phyloP scores from a whole-genome alignment of 2,329 filamentous ascomycete genomes.

The Zasmidium citrigriseum region DNA sequence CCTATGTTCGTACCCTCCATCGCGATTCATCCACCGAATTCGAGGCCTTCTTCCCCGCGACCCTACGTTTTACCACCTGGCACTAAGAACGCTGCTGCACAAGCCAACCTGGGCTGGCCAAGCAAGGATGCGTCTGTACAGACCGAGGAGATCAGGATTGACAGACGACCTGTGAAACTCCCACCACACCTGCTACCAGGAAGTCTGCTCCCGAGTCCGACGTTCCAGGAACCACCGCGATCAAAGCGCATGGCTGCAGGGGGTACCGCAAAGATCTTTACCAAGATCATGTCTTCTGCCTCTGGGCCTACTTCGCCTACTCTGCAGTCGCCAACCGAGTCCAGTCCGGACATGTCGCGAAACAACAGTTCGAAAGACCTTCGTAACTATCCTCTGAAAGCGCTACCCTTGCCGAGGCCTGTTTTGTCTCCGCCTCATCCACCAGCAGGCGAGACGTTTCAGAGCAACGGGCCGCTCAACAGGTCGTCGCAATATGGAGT shows the following conservation, averaged over 20 bases:
- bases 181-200: slow-evolving; percentile 79
- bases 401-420: slow-evolving; percentile 34
- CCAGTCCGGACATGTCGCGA: slow-evolving; percentile 26
- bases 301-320: slow-evolving; percentile 25
- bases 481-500: slow-evolving; percentile 37
- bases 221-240: slow-evolving; percentile 32
- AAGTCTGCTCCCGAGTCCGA: slow-evolving; percentile 61
- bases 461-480: slow-evolving; percentile 35
- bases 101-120: slow-evolving; percentile 62
- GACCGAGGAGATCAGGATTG: slow-evolving; percentile 87
- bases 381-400: slow-evolving; percentile 32
- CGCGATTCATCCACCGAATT: slow-evolving; percentile 84
- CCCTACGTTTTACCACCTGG: slow-evolving; percentile 77
- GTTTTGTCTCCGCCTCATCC: slow-evolving; percentile 33
- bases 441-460: slow-evolving; percentile 19
- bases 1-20: slow-evolving; percentile 66
- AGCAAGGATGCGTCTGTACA: slow-evolving; percentile 67
- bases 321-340: slow-evolving; percentile 28
- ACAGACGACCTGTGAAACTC: slow-evolving; percentile 72
- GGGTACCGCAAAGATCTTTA: slow-evolving; percentile 9
- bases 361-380: slow-evolving; percentile 26
- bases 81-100: slow-evolving; percentile 78
- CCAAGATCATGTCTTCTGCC: slow-evolving; percentile 15
- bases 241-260: slow-evolving; percentile 9
- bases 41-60: slow-evolving; percentile 76